Base-by-base conservation (phyloP, 2,329 filamentous ascomycete genomes). In the Pseudopithomyces chartarum region DNA sequence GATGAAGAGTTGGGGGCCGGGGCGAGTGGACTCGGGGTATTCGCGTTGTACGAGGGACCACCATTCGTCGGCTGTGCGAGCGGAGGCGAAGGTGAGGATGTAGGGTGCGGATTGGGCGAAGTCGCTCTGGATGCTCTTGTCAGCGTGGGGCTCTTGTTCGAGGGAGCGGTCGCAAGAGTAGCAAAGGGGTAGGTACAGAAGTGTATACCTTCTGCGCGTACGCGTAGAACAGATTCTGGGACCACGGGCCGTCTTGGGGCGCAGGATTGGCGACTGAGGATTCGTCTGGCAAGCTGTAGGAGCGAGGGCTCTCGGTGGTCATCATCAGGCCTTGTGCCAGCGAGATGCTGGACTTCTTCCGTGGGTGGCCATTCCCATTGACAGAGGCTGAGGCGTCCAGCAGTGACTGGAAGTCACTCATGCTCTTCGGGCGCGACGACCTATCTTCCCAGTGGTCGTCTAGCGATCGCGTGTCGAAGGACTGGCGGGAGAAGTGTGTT, bases 241-340 rank as follows among this genome's bases (percentile, higher is more conserved):
- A 43, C 53, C 45, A 47, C 26, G 48, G 48, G 23, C 48, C 57
- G 32, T 38, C 50, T n/a, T 47, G 54, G 10, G 42, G 54, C 40
- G 58, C 55, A 17, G 54, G 26, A 40, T 61, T 63, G n/a, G 62
- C 54, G 39, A 56, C 57, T 36, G 58, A 56, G 12, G 68, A 66
- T 33, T 65, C 67, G 26, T 58, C 55, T 12, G 62, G 61, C 8
- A 57, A 50, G 8, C 40, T 58, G 19, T 23, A 23, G 32, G 19
- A 36, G 23, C 60, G 58, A 13, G 65, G 63, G 48, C 56, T 62
- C 36, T 73, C 71, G 32, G 52, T 59, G 13, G 68, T 67, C 68
- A 75, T 73, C 47, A 74, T 75, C 55, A 75, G 52, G 12, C 73
- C 73, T n/a, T 70, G 66, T 8, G 73, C 73, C 50, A 75, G 66